Conservation (phyloP, 805 yeast species). For the Lachancea fermentati region DNA sequence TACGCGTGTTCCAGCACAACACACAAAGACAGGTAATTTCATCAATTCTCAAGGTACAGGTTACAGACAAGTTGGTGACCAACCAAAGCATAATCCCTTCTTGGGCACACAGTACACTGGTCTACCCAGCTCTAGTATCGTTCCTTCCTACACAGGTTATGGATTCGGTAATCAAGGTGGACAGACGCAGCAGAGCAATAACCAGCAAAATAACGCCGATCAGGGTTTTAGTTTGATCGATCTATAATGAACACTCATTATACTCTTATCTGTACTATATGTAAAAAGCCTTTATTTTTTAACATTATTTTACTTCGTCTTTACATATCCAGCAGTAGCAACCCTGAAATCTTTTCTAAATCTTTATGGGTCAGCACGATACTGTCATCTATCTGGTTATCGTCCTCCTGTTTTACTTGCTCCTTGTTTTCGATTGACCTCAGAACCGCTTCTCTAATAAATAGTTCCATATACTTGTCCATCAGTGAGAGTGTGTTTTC, state of each 20-base stretch:
- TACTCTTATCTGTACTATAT: slow-evolving; percentile 2
- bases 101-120: slow-evolving; percentile 67
- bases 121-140: slow-evolving; percentile 56
- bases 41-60: slow-evolving; percentile 90
- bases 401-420: slow-evolving; percentile 6
- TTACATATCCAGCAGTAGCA: slow-evolving; percentile 30
- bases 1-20: slow-evolving; percentile 84
- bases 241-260: slow-evolving; percentile 11
- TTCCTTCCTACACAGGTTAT: slow-evolving; percentile 85
- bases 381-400: slow-evolving; percentile 3
- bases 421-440: slow-evolving; percentile 26
- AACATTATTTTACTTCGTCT: neutral
- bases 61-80: slow-evolving; percentile 45
- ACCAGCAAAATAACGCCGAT: slow-evolving; percentile 17
- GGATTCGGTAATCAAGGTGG: slow-evolving; percentile 80
- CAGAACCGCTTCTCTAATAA: slow-evolving; percentile 27
- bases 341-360: slow-evolving; percentile 28
- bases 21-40: slow-evolving; percentile 74
- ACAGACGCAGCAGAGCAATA: slow-evolving; percentile 17
- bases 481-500: slow-evolving; percentile 18
- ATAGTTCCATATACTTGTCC: slow-evolving; percentile 25
- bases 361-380: slow-evolving; percentile 23
- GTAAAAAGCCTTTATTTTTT: neutral
- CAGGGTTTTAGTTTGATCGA: slow-evolving; percentile 30
- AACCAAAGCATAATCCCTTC: slow-evolving; percentile 37